Percentiles rank a stretch among this genome's conserved stretches.
phyloP scores from a whole-genome alignment of 345 rosid species.

The Diplotaxis tenuifolia region DNA sequence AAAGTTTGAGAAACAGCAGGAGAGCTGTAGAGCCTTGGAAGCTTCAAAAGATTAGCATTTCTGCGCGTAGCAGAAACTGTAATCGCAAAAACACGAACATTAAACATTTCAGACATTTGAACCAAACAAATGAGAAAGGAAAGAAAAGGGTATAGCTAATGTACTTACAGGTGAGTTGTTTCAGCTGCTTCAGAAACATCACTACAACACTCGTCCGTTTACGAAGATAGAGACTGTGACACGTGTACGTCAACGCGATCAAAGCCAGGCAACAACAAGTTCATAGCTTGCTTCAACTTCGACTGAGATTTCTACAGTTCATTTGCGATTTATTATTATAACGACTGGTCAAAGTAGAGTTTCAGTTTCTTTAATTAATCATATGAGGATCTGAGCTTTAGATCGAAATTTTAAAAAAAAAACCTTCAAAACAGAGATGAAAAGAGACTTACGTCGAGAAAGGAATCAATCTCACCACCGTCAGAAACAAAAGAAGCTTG shows the following conservation, averaged over 20 bases:
- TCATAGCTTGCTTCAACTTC: slow-evolving; percentile 10
- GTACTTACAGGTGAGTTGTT: slow-evolving; percentile 22
- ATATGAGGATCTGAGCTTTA: neutral
- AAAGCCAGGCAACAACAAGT: neutral
- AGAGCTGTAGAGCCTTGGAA: slow-evolving; percentile 27
- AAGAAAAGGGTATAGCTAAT: neutral
- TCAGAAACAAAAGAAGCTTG: neutral
- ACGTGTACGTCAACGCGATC: neutral
- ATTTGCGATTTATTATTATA: neutral
- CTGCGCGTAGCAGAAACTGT: slow-evolving; percentile 25
- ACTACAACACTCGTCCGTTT: neutral
- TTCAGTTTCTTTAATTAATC: neutral
- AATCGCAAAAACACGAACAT: slow-evolving; percentile 4
- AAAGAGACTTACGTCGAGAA: neutral
- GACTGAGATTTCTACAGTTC: neutral
- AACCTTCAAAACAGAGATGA: neutral
- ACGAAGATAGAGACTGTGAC: neutral
- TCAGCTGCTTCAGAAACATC: slow-evolving; percentile 27
- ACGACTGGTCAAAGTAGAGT: neutral
- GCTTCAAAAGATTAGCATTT: neutral
- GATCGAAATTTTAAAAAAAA: neutral
- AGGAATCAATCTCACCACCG: neutral
- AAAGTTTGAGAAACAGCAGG: slow-evolving; percentile 26
- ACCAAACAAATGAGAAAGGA: neutral
- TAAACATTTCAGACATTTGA: neutral